phyloP scores from a whole-genome alignment of 306 rosid species.

The Parietaria judaica region DNA sequence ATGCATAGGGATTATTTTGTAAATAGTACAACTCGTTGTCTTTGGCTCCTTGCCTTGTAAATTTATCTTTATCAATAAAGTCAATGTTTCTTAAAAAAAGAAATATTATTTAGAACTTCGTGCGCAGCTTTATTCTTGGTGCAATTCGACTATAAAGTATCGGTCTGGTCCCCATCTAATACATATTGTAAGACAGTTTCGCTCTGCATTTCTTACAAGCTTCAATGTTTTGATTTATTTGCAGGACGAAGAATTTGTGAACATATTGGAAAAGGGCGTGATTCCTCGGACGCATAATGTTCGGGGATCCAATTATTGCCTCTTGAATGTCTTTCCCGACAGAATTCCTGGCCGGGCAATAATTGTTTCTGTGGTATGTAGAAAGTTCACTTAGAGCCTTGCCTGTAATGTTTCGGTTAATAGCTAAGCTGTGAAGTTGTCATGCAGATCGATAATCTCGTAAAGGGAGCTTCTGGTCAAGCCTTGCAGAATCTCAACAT shows the following conservation, averaged over 20 bases:
- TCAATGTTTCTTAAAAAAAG: too few relatives aligned
- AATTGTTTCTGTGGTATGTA: conserved; percentile 74
- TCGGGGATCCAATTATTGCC: conserved; percentile 74
- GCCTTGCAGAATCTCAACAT: conserved; percentile 85
- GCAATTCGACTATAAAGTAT: too few relatives aligned
- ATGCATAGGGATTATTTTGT: too few relatives aligned
- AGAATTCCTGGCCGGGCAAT: conserved; percentile 90
- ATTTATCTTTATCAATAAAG: too few relatives aligned
- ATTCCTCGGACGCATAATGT: conserved; percentile 79
- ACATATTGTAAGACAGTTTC: too few relatives aligned
- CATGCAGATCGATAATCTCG: conserved; percentile 86
- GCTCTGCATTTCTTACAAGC: neutral
- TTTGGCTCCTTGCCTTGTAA: too few relatives aligned
- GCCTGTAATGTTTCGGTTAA: neutral
- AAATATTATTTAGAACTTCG: too few relatives aligned
- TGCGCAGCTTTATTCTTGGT: too few relatives aligned
- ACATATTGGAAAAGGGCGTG: conserved; percentile 53
- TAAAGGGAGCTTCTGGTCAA: conserved; percentile 98
- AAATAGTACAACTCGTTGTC: too few relatives aligned
- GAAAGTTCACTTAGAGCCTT: neutral
- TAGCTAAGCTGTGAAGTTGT: conserved; percentile 17
- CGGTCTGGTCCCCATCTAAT: too few relatives aligned
- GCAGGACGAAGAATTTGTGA: conserved; percentile 83
- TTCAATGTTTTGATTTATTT: neutral
- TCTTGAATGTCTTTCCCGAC: conserved; percentile 74